Evolutionary conservation across 129 eudicot genomes (phyloP).

Genomic region (Oenanthe sinensis): DNA sequence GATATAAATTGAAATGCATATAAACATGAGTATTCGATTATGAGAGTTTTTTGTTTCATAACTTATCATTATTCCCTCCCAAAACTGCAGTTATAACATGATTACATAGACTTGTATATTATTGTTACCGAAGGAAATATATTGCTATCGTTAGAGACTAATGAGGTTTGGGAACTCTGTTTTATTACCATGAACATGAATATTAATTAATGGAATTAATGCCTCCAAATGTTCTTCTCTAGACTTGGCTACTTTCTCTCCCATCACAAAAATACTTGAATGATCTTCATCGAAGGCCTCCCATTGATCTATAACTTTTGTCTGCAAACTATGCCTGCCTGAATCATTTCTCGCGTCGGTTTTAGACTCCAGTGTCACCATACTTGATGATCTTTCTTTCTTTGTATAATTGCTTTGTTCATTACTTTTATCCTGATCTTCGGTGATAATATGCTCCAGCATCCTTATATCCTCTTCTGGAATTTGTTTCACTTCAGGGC

Average conservation of each 20-base stretch:
- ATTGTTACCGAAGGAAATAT: background rate
- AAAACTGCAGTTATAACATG: background rate
- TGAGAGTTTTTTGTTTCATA: background rate
- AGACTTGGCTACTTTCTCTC: background rate
- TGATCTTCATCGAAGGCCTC: constrained; percentile 61
- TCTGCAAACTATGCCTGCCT: constrained; percentile 20
- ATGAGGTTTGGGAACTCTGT: constrained; percentile 51
- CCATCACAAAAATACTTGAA: constrained; percentile 1
- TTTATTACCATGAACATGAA: background rate
- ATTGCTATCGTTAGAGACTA: constrained; percentile 20
- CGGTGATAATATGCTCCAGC: constrained; percentile 39
- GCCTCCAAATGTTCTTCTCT: constrained; percentile 7
- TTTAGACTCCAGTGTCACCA: constrained; percentile 9
- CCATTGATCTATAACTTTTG: constrained; percentile 55
- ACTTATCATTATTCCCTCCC: background rate
- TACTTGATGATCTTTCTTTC: constrained; percentile 19
- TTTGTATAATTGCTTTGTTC: background rate
- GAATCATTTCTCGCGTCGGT: constrained; percentile 11
- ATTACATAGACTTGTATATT: background rate
- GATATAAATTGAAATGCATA: background rate
- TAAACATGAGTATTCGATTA: background rate
- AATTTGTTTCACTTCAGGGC: constrained; percentile 35
- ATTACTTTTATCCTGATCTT: constrained; percentile 1
- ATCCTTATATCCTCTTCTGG: constrained; percentile 41
- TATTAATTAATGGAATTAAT: background rate